A percentile compares a stretch with the other conserved stretches of the same genome.
These are phyloP conservation scores for Sindora glabra DNA, from an alignment of 306 rosid genomes.

Conservation along the genomic window DNA sequence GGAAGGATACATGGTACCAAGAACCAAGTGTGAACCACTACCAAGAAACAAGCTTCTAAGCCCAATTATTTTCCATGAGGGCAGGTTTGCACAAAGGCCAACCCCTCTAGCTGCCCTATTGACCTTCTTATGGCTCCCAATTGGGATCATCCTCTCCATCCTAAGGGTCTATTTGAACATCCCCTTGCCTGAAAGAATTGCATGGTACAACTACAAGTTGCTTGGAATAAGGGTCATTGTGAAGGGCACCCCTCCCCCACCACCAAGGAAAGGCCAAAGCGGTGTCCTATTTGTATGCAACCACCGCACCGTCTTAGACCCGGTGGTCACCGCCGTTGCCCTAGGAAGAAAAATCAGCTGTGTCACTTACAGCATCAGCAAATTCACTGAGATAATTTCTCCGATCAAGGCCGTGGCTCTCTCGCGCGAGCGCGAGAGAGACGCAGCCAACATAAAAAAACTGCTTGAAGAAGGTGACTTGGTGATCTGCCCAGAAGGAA, in stretches of 20 bases:
- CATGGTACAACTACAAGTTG: slow-evolving; percentile 55
- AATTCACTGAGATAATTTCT: slow-evolving; percentile 67
- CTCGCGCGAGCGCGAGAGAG: slow-evolving; percentile 46
- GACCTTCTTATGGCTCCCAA: slow-evolving; percentile 64
- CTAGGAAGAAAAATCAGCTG: slow-evolving; percentile 71
- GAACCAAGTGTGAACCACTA: slow-evolving; percentile 29
- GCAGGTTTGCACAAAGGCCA: slow-evolving; percentile 63
- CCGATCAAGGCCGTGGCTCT: slow-evolving; percentile 67
- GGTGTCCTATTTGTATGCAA: slow-evolving; percentile 82
- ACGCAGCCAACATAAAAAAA: slow-evolving; percentile 66
- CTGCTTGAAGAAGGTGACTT: slow-evolving; percentile 67
- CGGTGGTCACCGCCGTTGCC: slow-evolving; percentile 68
- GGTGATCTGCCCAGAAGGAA: slow-evolving; percentile 78
- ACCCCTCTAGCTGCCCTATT: slow-evolving; percentile 54
- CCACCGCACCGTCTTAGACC: slow-evolving; percentile 71
- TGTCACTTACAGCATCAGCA: slow-evolving; percentile 65
- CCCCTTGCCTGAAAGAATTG: slow-evolving; percentile 64
- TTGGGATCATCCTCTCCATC: slow-evolving; percentile 59
- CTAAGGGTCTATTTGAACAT: slow-evolving; percentile 56
- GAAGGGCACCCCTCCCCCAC: slow-evolving; percentile 66
- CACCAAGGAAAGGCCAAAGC: slow-evolving; percentile 19
- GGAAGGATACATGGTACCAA: slow-evolving; percentile 72
- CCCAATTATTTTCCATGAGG: slow-evolving; percentile 81
- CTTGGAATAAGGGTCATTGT: slow-evolving; percentile 68
- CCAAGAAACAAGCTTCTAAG: slow-evolving; percentile 53